Percentiles rank a stretch among this genome's conserved stretches.
Conservation (phyloP, 2,329 filamentous ascomycete genomes). For the Metarhizium album region DNA sequence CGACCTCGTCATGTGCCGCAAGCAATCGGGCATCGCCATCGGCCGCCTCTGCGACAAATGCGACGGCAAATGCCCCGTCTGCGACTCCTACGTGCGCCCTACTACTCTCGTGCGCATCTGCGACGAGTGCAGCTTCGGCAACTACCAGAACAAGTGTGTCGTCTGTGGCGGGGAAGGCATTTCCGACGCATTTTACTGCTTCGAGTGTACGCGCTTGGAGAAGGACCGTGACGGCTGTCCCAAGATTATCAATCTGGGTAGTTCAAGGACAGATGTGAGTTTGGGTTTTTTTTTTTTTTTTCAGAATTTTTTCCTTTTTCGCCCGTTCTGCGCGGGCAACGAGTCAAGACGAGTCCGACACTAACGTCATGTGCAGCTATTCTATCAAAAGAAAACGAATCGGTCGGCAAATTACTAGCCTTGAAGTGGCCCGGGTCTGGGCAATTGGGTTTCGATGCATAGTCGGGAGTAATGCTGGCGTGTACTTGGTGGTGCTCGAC, state of each 20-base stretch:
- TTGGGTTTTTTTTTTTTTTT: too few species aligned
- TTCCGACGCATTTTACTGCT: slow-evolving; percentile 97
- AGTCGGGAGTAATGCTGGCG: slow-evolving; percentile 7
- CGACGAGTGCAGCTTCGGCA: slow-evolving; percentile 98
- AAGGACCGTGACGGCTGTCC: slow-evolving; percentile 97
- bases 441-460: slow-evolving; percentile 13
- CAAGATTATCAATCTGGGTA: slow-evolving; percentile 98
- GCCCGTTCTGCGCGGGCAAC: not conserved
- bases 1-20: slow-evolving; percentile 99
- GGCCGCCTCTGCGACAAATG: slow-evolving; percentile 99
- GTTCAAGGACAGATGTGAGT: slow-evolving; percentile 82
- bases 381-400: slow-evolving; percentile 59
- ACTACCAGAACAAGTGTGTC: slow-evolving; percentile 99
- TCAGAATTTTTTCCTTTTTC: too few species aligned
- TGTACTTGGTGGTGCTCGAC: not conserved
- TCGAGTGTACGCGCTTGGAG: slow-evolving; percentile 92
- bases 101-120: slow-evolving; percentile 97
- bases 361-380: slow-evolving; percentile 30
- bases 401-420: slow-evolving; percentile 45
- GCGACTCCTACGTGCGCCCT: slow-evolving; percentile 96
- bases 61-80: slow-evolving; percentile 98
- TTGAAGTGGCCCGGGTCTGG: slow-evolving; percentile 37
- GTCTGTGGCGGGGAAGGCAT: slow-evolving; percentile 98
- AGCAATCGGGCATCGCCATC: slow-evolving; percentile 94
- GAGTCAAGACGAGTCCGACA: not conserved